Percentiles rank a stretch among this genome's conserved stretches.
phyloP scores from a whole-genome alignment of 1,284 basidiomycete genomes.

The Anthracocystis setariae region DNA sequence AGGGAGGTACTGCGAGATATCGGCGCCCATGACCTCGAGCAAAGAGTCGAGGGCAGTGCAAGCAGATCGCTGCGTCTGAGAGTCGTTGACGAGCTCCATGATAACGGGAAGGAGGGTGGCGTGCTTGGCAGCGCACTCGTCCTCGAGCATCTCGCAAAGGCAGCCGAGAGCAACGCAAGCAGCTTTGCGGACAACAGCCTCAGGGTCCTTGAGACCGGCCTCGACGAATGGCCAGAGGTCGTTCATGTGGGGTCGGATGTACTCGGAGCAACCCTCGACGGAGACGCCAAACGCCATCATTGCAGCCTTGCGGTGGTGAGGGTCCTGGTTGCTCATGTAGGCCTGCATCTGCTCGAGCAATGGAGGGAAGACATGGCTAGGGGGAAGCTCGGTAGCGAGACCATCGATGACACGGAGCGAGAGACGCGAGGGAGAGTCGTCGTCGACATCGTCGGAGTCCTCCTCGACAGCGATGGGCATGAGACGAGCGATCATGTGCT shows the following conservation, averaged over 20 bases:
- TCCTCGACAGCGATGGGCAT: constrained; percentile 93
- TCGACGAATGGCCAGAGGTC: constrained; percentile 96
- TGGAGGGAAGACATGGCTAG: constrained; percentile 94
- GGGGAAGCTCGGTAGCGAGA: constrained; percentile 91
- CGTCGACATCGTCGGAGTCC: constrained; percentile 83
- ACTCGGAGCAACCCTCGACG: constrained; percentile 98
- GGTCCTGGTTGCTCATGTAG: constrained; percentile 65
- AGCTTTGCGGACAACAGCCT: constrained; percentile 89
- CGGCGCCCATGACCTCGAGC: constrained; percentile 91
- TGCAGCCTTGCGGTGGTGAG: constrained; percentile 84
- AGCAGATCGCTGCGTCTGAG: constrained; percentile 86
- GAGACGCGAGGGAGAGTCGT: constrained; percentile 89
- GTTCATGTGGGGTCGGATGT: constrained; percentile 90
- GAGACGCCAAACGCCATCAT: constrained; percentile 95
- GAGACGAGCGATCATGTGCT: constrained; percentile 86
- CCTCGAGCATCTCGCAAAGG: constrained; percentile 96
- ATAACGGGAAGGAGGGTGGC: constrained; percentile 80
- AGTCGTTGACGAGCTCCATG: constrained; percentile 80
- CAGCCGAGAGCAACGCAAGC: constrained; percentile 95
- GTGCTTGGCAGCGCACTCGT: constrained; percentile 88
- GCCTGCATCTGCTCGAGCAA: constrained; percentile 75
- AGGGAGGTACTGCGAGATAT: constrained; percentile 87
- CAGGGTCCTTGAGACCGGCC: constrained; percentile 83
- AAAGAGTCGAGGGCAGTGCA: constrained; percentile 96
- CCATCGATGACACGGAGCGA: constrained; percentile 95